A percentile compares a stretch with the other conserved stretches of the same genome.
phyloP scores from a whole-genome alignment of 305 asterid genomes.

The Fraxinus sp. region DNA sequence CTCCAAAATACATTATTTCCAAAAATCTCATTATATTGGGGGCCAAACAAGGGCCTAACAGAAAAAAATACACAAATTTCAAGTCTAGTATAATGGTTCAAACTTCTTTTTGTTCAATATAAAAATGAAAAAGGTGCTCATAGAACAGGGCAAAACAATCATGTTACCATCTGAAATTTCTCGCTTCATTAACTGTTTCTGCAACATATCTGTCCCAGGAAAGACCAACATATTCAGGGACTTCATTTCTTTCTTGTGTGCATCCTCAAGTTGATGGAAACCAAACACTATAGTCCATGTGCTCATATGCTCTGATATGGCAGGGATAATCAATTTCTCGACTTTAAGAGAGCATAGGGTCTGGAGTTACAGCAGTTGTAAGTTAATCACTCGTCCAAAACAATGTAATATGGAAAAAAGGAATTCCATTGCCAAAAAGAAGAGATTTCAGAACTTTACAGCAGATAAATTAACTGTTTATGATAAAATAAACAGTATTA shows the following conservation, averaged over 20 bases:
- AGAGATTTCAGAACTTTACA: background rate
- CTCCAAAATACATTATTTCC: background rate
- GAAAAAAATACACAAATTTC: background rate
- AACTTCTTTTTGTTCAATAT: background rate
- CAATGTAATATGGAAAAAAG: background rate
- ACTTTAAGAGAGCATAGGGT: slow-evolving; percentile 68
- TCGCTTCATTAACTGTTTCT: slow-evolving; percentile 37
- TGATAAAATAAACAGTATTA: background rate
- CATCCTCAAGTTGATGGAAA: slow-evolving; percentile 60
- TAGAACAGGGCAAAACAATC: background rate
- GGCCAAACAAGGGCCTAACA: background rate
- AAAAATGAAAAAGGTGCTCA: background rate
- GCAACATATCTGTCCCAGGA: slow-evolving; percentile 58
- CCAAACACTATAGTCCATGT: slow-evolving; percentile 83
- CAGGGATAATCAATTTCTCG: slow-evolving; percentile 80
- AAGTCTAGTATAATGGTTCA: background rate
- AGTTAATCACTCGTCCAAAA: slow-evolving; percentile 18
- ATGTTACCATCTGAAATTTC: slow-evolving; percentile 34
- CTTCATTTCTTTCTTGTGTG: slow-evolving; percentile 48
- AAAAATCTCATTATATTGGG: background rate
- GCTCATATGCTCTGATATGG: slow-evolving; percentile 83
- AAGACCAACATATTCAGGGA: slow-evolving; percentile 53
- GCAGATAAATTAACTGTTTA: background rate
- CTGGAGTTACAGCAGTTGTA: slow-evolving; percentile 40
- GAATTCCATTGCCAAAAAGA: background rate